These are phyloP conservation scores for Angophora floribunda DNA, from an alignment of 345 rosid genomes.

Conservation along the genomic window DNA sequence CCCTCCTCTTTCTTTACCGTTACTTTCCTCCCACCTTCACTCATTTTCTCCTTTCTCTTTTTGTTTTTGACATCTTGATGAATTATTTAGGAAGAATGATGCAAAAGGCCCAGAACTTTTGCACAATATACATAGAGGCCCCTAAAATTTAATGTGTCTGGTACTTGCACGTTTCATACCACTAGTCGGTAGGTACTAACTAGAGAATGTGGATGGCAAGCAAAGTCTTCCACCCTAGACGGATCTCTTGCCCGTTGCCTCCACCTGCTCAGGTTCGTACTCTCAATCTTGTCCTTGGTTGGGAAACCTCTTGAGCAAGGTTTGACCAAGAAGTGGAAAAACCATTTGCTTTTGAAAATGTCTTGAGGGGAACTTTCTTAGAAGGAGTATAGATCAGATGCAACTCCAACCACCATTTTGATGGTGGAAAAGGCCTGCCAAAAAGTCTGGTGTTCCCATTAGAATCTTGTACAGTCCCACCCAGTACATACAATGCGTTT, in stretches of 20 bases:
- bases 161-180: too few relatives aligned
- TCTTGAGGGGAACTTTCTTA: not conserved
- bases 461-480: not conserved
- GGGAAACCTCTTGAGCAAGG: not conserved
- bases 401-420: not conserved
- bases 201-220: too few relatives aligned
- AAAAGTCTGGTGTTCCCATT: not conserved
- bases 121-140: too few relatives aligned
- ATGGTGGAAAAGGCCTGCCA: not conserved
- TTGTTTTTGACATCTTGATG: not conserved
- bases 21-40: not conserved
- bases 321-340: not conserved
- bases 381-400: not conserved
- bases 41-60: not conserved
- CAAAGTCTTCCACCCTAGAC: too few relatives aligned
- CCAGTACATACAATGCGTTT: not conserved
- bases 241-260: too few relatives aligned
- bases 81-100: accelerated
- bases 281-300: too few relatives aligned
- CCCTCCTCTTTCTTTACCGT: not conserved
- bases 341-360: not conserved
- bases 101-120: not conserved
- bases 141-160: too few relatives aligned
- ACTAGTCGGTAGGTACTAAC: too few relatives aligned
- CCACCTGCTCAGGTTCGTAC: too few relatives aligned